Evolutionary conservation across 2,329 filamentous ascomycete species (phyloP).

Genomic region (Calonectria henricotiae): DNA sequence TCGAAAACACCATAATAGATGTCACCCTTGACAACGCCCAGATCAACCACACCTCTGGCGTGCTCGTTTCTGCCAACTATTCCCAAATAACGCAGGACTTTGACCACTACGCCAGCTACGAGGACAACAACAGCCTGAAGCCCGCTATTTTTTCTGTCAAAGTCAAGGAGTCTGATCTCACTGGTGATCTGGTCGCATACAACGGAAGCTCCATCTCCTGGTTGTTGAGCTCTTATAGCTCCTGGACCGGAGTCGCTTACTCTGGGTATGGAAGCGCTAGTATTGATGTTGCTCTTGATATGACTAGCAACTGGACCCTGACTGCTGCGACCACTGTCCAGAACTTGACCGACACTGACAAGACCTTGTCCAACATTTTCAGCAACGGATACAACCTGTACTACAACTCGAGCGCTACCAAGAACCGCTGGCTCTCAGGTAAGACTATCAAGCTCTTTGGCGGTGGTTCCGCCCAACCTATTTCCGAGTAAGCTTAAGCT

Average conservation of each 20-base stretch:
- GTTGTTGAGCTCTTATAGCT: slow-evolving; percentile 28
- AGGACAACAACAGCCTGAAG: slow-evolving; percentile 31
- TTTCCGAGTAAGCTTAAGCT: slow-evolving; percentile 24
- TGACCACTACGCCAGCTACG: slow-evolving; percentile 31
- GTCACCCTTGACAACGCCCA: slow-evolving; percentile 28
- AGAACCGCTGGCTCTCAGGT: slow-evolving; percentile 36
- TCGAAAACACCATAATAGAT: slow-evolving; percentile 32
- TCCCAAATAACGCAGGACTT: slow-evolving; percentile 36
- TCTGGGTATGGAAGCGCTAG: slow-evolving; percentile 29
- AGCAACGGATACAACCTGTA: slow-evolving; percentile 32
- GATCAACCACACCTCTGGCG: slow-evolving; percentile 33
- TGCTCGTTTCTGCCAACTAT: slow-evolving; percentile 32
- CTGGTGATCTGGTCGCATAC: slow-evolving; percentile 31
- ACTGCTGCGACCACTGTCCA: slow-evolving; percentile 32
- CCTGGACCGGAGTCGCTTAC: slow-evolving; percentile 30
- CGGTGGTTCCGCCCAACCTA: slow-evolving; percentile 32
- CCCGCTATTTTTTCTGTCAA: slow-evolving; percentile 31
- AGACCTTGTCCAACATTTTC: slow-evolving; percentile 32
- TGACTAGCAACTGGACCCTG: slow-evolving; percentile 31
- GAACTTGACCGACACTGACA: slow-evolving; percentile 31
- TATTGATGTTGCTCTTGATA: slow-evolving; percentile 29
- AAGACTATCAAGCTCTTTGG: slow-evolving; percentile 21
- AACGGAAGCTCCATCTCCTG: slow-evolving; percentile 35
- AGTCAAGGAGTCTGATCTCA: slow-evolving; percentile 24
- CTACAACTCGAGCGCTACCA: slow-evolving; percentile 33